Conservation (phyloP, 169 alveolate genomes). For the Plasmodium gaboni region DNA sequence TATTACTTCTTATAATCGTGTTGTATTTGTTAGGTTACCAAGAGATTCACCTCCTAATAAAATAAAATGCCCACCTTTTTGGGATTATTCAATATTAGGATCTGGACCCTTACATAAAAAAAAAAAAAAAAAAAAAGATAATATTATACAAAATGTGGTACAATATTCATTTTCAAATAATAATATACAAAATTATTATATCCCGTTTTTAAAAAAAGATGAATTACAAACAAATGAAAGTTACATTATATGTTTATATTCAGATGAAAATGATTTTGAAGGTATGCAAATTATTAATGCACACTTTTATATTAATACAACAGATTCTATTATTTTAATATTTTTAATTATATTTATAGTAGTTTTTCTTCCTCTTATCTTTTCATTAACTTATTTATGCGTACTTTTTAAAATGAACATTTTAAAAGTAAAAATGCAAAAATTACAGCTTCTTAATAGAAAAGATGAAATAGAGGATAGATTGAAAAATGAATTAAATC, state of each 20-base stretch:
- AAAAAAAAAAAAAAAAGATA: constrained; percentile 21
- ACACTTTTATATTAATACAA: constrained; percentile 55
- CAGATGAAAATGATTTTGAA: constrained; percentile 75
- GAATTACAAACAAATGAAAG: constrained; percentile 63
- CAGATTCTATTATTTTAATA: constrained; percentile 65
- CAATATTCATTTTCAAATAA: constrained; percentile 52
- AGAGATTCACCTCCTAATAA: constrained; percentile 14
- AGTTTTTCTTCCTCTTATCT: constrained; percentile 52
- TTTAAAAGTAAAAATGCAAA: constrained; percentile 49
- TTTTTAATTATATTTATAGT: constrained; percentile 59
- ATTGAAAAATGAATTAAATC: constrained; percentile 30
- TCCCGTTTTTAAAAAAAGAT: constrained; percentile 63
- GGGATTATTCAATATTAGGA: constrained; percentile 66
- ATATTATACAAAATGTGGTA: constrained; percentile 3
- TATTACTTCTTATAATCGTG: constrained; percentile 43
- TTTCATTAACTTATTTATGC: constrained; percentile 55
- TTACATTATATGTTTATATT: constrained; percentile 56
- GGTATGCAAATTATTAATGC: constrained; percentile 53
- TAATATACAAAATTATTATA: constrained; percentile 5
- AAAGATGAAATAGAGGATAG: constrained; percentile 75
- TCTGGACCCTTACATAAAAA: constrained; percentile 42
- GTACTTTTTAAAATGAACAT: constrained; percentile 42
- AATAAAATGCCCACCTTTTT: constrained; percentile 50
- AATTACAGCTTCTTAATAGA: constrained; percentile 54
- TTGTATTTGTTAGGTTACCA: constrained; percentile 28